These are phyloP conservation scores for Odonthalia washingtoniensis DNA, from an alignment of 31 red algal genomes.

Conservation along the genomic window DNA sequence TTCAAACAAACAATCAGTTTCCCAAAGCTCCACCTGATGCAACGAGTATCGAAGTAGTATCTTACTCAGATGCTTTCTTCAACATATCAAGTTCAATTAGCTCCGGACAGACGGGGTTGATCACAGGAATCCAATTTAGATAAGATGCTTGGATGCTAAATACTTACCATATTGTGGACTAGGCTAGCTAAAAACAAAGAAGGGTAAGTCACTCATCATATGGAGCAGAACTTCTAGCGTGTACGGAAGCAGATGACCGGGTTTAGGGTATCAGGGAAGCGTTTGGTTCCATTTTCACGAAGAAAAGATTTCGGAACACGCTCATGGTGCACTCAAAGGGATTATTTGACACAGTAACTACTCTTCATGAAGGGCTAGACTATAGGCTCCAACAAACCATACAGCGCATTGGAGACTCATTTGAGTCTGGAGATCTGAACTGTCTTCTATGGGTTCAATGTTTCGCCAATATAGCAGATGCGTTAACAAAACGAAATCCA, in stretches of 20 bases:
- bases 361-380: conserved; percentile 8
- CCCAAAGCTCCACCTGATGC: neutral
- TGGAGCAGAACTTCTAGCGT: conserved; percentile 26
- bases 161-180: neutral
- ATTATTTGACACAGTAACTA: conserved; percentile 31
- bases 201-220: conserved; percentile 13
- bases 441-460: conserved; percentile 19
- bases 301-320: neutral
- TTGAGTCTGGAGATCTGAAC: conserved; percentile 27
- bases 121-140: neutral
- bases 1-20: neutral
- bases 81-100: neutral
- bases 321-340: neutral
- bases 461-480: conserved; percentile 28
- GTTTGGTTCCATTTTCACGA: neutral
- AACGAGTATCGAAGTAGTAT: neutral
- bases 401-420: conserved; percentile 6
- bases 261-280: neutral
- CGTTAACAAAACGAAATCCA: conserved; percentile 32
- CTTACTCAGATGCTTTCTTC: neutral
- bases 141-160: neutral
- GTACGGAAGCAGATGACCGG: conserved; percentile 14
- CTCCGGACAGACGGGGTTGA: conserved; percentile 10
- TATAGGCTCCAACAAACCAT: conserved; percentile 21
- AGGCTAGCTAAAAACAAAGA: neutral